A percentile compares a stretch with the other conserved stretches of the same genome.
phyloP scores from a whole-genome alignment of 2,329 filamentous ascomycete genomes.

The Microcyclospora tardicrescens region DNA sequence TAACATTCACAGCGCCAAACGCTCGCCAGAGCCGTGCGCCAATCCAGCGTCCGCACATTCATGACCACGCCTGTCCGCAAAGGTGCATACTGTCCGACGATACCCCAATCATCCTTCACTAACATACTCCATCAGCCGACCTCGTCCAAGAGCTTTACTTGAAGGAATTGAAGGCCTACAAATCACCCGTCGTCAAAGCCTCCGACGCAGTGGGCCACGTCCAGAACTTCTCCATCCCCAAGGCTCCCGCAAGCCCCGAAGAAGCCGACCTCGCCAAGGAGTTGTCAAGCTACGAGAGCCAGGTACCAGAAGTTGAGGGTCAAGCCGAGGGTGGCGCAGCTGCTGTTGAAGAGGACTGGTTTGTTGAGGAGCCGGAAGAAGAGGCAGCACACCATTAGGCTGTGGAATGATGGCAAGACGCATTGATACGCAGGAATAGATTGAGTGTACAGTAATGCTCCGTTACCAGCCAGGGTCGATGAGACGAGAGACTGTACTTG shows the following conservation, averaged over 20 bases:
- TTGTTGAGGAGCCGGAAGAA: conserved; percentile 20
- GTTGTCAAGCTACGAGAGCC: conserved; percentile 86
- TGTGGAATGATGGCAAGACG: no score
- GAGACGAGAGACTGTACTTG: no score
- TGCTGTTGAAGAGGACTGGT: conserved; percentile 55
- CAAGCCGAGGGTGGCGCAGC: conserved; percentile 52
- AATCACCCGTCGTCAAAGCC: conserved; percentile 69
- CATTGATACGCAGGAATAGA: no score
- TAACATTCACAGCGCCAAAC: conserved; percentile 42
- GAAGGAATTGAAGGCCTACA: conserved; percentile 90
- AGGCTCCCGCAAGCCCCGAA: conserved; percentile 77
- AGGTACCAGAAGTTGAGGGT: conserved; percentile 90
- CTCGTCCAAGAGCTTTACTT: conserved; percentile 97
- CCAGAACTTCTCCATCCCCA: conserved; percentile 70
- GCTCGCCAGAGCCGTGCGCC: conserved; percentile 47
- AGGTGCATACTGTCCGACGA: conserved; percentile 33
- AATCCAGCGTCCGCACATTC: conserved; percentile 50
- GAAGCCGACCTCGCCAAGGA: conserved; percentile 85
- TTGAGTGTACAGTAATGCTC: no score
- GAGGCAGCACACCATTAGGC: conserved; percentile 10
- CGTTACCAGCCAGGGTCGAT: no score
- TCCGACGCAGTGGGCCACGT: conserved; percentile 83
- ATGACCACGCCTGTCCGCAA: conserved; percentile 48
- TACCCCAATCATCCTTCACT: conserved; percentile 1
- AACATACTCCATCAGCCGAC: conserved; percentile 52